Conservation (phyloP, 2,329 filamentous ascomycete genomes). For the Penicillium thymicola region DNA sequence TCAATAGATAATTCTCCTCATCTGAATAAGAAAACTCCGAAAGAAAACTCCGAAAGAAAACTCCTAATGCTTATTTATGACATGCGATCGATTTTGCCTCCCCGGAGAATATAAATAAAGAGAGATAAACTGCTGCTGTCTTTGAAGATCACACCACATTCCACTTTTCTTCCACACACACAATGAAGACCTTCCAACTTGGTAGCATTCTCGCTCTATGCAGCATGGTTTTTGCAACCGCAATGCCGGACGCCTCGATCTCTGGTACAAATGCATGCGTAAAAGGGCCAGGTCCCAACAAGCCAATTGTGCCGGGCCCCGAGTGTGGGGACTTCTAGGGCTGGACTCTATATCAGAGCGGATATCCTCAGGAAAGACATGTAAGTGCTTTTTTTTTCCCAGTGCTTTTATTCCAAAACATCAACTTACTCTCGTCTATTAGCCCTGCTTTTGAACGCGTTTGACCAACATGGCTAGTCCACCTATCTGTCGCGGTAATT, state of each 20-base stretch:
- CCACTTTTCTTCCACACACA: neutral
- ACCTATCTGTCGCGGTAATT: neutral
- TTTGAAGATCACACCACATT: neutral
- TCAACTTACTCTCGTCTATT: neutral
- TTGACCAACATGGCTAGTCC: neutral
- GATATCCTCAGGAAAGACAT: neutral
- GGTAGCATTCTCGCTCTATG: neutral
- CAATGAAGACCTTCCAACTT: conserved; percentile 3
- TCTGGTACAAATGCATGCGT: neutral
- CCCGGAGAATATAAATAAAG: neutral
- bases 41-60: neutral
- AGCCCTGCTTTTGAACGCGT: neutral
- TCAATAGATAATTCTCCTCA: neutral
- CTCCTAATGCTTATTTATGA: neutral
- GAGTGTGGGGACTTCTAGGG: neutral
- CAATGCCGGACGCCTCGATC: neutral
- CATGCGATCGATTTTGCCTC: neutral
- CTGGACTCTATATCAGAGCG: neutral
- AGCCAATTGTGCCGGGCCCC: neutral
- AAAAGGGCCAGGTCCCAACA: neutral
- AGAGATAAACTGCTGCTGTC: neutral
- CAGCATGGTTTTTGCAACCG: neutral
- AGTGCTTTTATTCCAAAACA: neutral
- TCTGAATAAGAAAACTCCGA: neutral
- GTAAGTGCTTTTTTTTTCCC: no score